These are phyloP conservation scores for Alternaria infectoria DNA, from an alignment of 2,329 filamentous ascomycete species.

Conservation along the genomic window DNA sequence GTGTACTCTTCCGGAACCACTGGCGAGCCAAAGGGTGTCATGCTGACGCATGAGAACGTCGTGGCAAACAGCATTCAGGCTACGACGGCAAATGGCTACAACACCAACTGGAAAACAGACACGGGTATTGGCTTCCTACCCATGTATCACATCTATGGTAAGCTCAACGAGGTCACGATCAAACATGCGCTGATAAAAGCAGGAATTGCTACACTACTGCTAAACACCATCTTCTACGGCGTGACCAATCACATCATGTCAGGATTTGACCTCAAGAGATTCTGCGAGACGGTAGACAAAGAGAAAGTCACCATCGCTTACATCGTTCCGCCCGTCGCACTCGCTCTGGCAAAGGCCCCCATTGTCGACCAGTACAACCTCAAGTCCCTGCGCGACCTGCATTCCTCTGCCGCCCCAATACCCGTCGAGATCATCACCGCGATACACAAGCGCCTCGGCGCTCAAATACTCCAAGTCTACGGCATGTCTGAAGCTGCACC, in stretches of 20 bases:
- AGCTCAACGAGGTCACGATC: slow-evolving; percentile 33
- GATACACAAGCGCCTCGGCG: neutral
- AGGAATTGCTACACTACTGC: neutral
- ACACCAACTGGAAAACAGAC: slow-evolving; percentile 27
- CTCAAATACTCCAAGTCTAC: neutral
- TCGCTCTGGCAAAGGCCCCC: neutral
- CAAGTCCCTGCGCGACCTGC: neutral
- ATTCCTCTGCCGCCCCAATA: neutral
- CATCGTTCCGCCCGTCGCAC: neutral
- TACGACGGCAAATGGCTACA: slow-evolving; percentile 27
- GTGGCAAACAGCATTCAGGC: slow-evolving; percentile 49
- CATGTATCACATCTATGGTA: slow-evolving; percentile 53
- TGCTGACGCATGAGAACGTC: slow-evolving; percentile 49
- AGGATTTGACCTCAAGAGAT: neutral
- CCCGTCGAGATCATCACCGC: neutral
- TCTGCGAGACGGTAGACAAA: neutral
- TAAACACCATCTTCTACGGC: neutral
- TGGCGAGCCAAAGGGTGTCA: slow-evolving; percentile 51
- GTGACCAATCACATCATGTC: neutral
- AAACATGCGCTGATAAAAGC: neutral
- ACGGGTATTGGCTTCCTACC: slow-evolving; percentile 53
- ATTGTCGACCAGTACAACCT: neutral
- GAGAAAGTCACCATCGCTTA: neutral
- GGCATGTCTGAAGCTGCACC: neutral
- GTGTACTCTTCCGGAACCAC: slow-evolving; percentile 44